phyloP scores from a whole-genome alignment of 2,329 filamentous ascomycete genomes.

The Seiridium cupressi region DNA sequence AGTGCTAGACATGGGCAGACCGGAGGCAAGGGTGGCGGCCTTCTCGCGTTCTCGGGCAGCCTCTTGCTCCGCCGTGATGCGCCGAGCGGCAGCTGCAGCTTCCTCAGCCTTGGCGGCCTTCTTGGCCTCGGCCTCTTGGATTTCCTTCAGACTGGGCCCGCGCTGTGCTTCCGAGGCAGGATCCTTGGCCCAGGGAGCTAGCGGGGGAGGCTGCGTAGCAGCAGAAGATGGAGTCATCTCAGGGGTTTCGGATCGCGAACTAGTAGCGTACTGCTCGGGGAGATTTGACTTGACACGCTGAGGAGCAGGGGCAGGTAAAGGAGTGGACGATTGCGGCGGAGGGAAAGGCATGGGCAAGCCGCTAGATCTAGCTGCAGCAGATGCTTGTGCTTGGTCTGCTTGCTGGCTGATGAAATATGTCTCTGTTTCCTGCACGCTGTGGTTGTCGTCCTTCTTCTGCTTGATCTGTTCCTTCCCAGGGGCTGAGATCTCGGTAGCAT shows the following conservation, averaged over 20 bases:
- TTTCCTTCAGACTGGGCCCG: slow-evolving; percentile 91
- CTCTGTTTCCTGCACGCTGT: slow-evolving; percentile 19
- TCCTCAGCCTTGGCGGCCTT: slow-evolving; percentile 90
- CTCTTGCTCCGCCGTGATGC: slow-evolving; percentile 79
- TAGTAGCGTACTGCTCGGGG: slow-evolving; percentile 64
- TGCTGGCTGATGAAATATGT: slow-evolving; percentile 45
- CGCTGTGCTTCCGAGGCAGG: slow-evolving; percentile 67
- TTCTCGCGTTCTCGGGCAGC: slow-evolving; percentile 61
- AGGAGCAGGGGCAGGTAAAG: slow-evolving; percentile 83
- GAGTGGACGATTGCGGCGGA: slow-evolving; percentile 72
- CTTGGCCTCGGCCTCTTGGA: slow-evolving; percentile 91
- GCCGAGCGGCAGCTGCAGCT: slow-evolving; percentile 72
- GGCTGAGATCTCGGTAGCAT: slow-evolving; percentile 9
- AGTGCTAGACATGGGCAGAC: slow-evolving; percentile 82
- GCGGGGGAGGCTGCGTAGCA: slow-evolving; percentile 58
- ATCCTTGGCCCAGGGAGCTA: slow-evolving; percentile 96
- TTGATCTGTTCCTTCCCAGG: slow-evolving; percentile 11
- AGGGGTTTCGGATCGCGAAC: slow-evolving; percentile 77
- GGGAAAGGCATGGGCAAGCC: slow-evolving; percentile 77
- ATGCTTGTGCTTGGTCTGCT: slow-evolving; percentile 57
- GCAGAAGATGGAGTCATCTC: slow-evolving; percentile 41
- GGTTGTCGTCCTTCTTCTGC: slow-evolving; percentile 12
- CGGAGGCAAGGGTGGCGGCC: slow-evolving; percentile 63
- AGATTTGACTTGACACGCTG: slow-evolving; percentile 82
- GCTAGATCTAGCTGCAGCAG: slow-evolving; percentile 52